Base-by-base conservation (phyloP, 208 protist genomes). In the Sergeia podlipaevii region DNA sequence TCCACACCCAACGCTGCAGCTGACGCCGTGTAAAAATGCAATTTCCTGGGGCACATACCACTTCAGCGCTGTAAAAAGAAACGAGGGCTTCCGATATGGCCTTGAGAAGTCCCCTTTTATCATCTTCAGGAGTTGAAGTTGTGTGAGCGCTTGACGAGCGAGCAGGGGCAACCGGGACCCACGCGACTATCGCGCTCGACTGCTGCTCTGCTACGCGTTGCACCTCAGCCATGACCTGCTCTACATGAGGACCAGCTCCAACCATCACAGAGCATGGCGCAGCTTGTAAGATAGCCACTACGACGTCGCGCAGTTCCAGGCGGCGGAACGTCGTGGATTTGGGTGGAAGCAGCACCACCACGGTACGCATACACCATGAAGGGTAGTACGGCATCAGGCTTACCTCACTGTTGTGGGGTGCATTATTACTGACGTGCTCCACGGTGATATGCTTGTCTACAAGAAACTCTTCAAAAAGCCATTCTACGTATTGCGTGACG, bases 221-320 rank as follows among this genome's bases (percentile, higher is more conserved):
- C 18, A 74, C 68, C 29, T 65, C 72, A 4, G 52, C 48, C 49
- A 71, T 46, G 26, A 74, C 39, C 36, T 59, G 45, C 27, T 23
- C 1, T 0, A 79, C 59, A 24, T 79, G 64, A 4, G 26, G 17
- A 8, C 13, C 13, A 15, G 43, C 30, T 29, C 0, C 24, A 4
- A 81, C 59, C 26, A 86, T 28, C 21, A 91, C 70, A 5, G 55
- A 34, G 50, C 83, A 91, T 15, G 83, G 83, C 1, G 83, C 65
- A 30, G 60, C 60, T 26, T 72, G 58, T 15, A 79, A 47, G 50
- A 91, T 77, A 21, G 62, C 41, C 17, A 47, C 46, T 4, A 78
- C 67, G 6, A 60, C 26, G 18, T 65, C 37, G 18, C 43, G 42
- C 18, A 65, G 30, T 17, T 72, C 43, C 15, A 27, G 26, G 4